These are phyloP conservation scores for Colletotrichum sp. DNA, from an alignment of 2,329 filamentous ascomycete species.

Conservation along the genomic window DNA sequence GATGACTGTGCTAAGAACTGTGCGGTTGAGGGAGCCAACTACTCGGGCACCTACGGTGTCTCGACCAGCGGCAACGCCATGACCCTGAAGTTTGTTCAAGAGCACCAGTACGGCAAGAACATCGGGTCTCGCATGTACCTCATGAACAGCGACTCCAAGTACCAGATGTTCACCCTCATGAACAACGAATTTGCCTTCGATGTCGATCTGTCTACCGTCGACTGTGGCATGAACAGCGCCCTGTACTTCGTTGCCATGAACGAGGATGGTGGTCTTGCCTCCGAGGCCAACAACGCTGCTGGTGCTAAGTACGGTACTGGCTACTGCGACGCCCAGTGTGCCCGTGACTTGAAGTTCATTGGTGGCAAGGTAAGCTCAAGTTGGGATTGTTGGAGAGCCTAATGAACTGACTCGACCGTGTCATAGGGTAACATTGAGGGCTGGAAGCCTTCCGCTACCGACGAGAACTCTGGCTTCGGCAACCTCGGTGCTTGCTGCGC, in stretches of 20 bases:
- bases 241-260: constrained; percentile 52
- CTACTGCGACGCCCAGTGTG: constrained; percentile 55
- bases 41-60: constrained; percentile 47
- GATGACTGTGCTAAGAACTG: constrained; percentile 42
- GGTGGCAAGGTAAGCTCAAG: constrained; percentile 38
- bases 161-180: constrained; percentile 61
- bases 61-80: constrained; percentile 47
- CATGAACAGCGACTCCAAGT: constrained; percentile 56
- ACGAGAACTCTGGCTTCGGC: constrained; percentile 26
- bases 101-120: constrained; percentile 39
- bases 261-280: constrained; percentile 52
- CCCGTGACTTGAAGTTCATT: constrained; percentile 55
- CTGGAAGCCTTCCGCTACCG: constrained; percentile 25
- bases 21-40: constrained; percentile 49
- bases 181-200: constrained; percentile 69
- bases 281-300: constrained; percentile 48
- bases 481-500: constrained; percentile 27
- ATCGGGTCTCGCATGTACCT: constrained; percentile 57
- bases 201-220: constrained; percentile 66
- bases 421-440: constrained; percentile 26
- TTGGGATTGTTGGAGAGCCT: too few species aligned
- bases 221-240: constrained; percentile 67
- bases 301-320: constrained; percentile 62
- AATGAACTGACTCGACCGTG: background rate
- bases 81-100: constrained; percentile 54